phyloP scores from a whole-genome alignment of 2,329 filamentous ascomycete species.

The Claviceps monticola region DNA sequence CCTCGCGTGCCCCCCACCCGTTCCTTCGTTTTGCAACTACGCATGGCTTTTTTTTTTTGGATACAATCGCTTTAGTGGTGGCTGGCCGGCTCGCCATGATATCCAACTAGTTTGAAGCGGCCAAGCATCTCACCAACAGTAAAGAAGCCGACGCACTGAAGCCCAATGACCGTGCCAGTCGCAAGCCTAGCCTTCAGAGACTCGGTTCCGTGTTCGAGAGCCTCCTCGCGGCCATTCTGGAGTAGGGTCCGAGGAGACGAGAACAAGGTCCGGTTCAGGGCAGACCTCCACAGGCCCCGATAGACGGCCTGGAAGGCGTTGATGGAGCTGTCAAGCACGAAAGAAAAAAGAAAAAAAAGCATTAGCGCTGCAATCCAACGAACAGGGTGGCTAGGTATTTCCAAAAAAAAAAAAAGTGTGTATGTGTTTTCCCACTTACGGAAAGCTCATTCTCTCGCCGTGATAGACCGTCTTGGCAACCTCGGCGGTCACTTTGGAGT shows the following conservation, averaged over 20 bases:
- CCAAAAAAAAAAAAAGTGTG: not conserved
- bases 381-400: not conserved
- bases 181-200: slow-evolving; percentile 56
- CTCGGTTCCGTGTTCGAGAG: no score
- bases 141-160: slow-evolving; percentile 93
- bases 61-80: slow-evolving; percentile 37
- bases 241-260: slow-evolving; percentile 42
- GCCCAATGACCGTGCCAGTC: slow-evolving; percentile 61
- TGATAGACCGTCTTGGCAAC: slow-evolving; percentile 76
- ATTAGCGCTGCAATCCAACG: not conserved
- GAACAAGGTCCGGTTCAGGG: slow-evolving; percentile 50
- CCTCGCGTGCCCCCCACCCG: no score
- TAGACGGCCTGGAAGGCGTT: slow-evolving; percentile 80
- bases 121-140: slow-evolving; percentile 95
- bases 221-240: slow-evolving; percentile 44
- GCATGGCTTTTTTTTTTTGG: not conserved
- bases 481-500: slow-evolving; percentile 79
- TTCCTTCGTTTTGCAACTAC: not conserved
- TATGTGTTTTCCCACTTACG: slow-evolving; percentile 50
- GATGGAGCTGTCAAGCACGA: slow-evolving; percentile 41
- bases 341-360: no score
- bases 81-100: slow-evolving; percentile 55
- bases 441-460: slow-evolving; percentile 82
- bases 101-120: slow-evolving; percentile 87
- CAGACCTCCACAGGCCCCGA: slow-evolving; percentile 55